phyloP scores from a whole-genome alignment of 371 early-diverging fungal genomes.

The Mucor mucedo region DNA sequence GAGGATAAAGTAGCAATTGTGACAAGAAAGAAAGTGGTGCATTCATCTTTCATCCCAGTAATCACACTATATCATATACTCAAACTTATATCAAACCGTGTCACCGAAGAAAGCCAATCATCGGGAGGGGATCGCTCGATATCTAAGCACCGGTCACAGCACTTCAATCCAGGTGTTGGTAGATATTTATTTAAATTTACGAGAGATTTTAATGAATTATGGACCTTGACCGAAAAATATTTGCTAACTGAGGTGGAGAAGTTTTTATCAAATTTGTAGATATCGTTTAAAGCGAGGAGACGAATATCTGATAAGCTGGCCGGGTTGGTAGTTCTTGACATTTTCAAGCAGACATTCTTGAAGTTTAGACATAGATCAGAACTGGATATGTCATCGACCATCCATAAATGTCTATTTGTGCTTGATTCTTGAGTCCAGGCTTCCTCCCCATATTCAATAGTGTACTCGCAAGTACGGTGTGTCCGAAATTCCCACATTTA shows the following conservation, averaged over 20 bases:
- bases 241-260: slow-evolving; percentile 22
- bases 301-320: slow-evolving; percentile 12
- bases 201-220: slow-evolving; percentile 2
- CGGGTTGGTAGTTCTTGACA: neutral
- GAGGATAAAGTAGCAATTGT: too few species aligned
- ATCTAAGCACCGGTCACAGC: slow-evolving; percentile 16
- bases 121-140: slow-evolving; percentile 16
- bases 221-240: slow-evolving; percentile 1
- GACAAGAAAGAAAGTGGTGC: too few species aligned
- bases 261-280: slow-evolving; percentile 24
- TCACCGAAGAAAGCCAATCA: slow-evolving; percentile 8
- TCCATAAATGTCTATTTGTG: slow-evolving; percentile 8
- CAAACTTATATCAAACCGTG: too few species aligned
- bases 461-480: slow-evolving; percentile 21
- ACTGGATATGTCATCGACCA: slow-evolving; percentile 3
- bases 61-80: too few species aligned
- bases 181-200: slow-evolving; percentile 19
- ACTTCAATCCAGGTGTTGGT: slow-evolving; percentile 2
- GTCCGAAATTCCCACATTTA: too few species aligned
- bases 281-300: slow-evolving; percentile 16
- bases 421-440: neutral
- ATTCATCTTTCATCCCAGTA: too few species aligned
- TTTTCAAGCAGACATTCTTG: slow-evolving; percentile 1
- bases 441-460: neutral
- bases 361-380: slow-evolving; percentile 17